Base-by-base conservation (phyloP, 2,329 filamentous ascomycete genomes). In the Aureobasidium sp. region DNA sequence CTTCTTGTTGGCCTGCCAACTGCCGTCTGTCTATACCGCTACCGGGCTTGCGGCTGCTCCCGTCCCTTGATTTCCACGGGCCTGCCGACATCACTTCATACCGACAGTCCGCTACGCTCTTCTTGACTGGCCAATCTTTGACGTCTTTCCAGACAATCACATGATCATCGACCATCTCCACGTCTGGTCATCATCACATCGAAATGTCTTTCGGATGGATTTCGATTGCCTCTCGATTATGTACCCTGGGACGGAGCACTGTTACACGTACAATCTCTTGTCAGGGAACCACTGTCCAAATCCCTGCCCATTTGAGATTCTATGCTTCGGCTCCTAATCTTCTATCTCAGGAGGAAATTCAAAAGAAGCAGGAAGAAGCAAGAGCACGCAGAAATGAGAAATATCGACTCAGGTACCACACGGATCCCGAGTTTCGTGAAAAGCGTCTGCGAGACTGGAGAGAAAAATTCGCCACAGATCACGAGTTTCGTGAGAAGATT, bases 1-100 rank as follows among this genome's bases (percentile, higher is more conserved):
- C 42, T 3, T 39, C 25, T 14, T 22, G 56, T 59, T 59, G 56
- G 37, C 56, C 56, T 37, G 56, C 56, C 56, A 59, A 59, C 56
- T 29, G 27, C 41, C 55, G 42, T 37, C 34, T 20, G 22, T 12
- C 49, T 52, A 15, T 52, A 22, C 15, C 49, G 11, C 31, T 20
- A 22, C n/a, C 25, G 20, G 36, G 29, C 25, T 51, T 36, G 20
- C 48, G 48, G 48, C 7, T 25, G 25, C 48, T 52, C 48, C 48
- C 31, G 51, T 31, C 12, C 29, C 9, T 31, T 3, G 45, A 49
- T 48, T 25, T 37, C 48, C n/a, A 29, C 15, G 14, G 8, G 45
- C 14, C 14, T 31, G 45, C 15, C 25, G 8, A 48, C 5, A 48
- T 17, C 14, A 31, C 5, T 3, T 17, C 8, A 48, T 48, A 48